These are phyloP conservation scores for Lactarius hengduanensis DNA, from an alignment of 768 basidiomycete species.

Conservation along the genomic window DNA sequence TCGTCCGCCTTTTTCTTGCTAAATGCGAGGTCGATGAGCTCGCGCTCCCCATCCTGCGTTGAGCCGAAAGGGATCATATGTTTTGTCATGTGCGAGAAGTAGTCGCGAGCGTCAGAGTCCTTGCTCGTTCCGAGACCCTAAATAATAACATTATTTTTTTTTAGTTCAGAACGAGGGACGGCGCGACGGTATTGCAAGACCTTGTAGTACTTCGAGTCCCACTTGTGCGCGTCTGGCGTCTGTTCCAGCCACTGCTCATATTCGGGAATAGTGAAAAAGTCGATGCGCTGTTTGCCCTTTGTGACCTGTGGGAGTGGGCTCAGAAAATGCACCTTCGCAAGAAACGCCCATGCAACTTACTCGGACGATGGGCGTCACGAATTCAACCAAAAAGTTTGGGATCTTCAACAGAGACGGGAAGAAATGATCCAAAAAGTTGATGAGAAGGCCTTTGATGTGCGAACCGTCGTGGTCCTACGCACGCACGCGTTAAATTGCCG, in stretches of 20 bases:
- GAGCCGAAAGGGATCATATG: slow-evolving; percentile 93
- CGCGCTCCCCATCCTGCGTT: slow-evolving; percentile 77
- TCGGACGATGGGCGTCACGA: slow-evolving; percentile 97
- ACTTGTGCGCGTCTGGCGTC: slow-evolving; percentile 73
- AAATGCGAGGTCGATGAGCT: slow-evolving; percentile 95
- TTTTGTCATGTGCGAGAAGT: slow-evolving; percentile 88
- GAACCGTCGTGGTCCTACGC: slow-evolving; percentile 97
- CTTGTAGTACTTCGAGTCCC: slow-evolving; percentile 98
- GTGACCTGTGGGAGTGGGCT: slow-evolving; percentile 49
- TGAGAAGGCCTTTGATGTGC: slow-evolving; percentile 99
- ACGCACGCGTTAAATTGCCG: neutral
- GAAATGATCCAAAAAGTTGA: slow-evolving; percentile 97
- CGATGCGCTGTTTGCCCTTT: slow-evolving; percentile 72
- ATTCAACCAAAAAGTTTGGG: slow-evolving; percentile 92
- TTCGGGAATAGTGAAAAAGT: slow-evolving; percentile 98
- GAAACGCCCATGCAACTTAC: slow-evolving; percentile 44
- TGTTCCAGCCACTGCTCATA: slow-evolving; percentile 89
- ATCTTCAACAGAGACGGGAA: slow-evolving; percentile 91
- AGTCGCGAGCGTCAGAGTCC: slow-evolving; percentile 85
- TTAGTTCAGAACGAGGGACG: slow-evolving; percentile 13
- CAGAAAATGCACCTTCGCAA: neutral
- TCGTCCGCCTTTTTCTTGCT: slow-evolving; percentile 99
- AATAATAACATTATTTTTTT: neutral
- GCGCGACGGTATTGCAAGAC: slow-evolving; percentile 42
- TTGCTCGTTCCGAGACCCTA: slow-evolving; percentile 96